phyloP scores from a whole-genome alignment of 2,329 filamentous ascomycete species.

The Diaporthe nobilis region DNA sequence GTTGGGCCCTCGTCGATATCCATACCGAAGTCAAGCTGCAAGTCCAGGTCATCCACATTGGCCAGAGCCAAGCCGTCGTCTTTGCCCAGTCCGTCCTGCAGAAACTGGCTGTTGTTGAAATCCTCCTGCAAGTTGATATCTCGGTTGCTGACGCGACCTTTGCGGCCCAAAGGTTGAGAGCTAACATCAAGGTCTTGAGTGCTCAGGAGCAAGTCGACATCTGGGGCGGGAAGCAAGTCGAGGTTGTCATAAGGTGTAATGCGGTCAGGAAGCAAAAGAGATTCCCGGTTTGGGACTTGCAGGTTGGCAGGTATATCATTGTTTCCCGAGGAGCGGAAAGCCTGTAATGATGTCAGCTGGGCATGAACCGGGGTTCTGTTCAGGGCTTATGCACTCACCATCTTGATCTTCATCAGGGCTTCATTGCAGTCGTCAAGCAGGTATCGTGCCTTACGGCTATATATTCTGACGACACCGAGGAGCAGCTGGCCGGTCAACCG shows the following conservation, averaged over 20 bases:
- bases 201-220: slow-evolving; percentile 86
- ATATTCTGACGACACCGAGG: slow-evolving; percentile 96
- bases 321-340: slow-evolving; percentile 93
- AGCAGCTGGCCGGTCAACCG: slow-evolving; percentile 94
- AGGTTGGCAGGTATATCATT: slow-evolving; percentile 92
- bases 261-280: slow-evolving; percentile 89
- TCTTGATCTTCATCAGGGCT: slow-evolving; percentile 97
- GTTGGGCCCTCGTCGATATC: slow-evolving; percentile 76
- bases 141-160: slow-evolving; percentile 70
- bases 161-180: slow-evolving; percentile 69
- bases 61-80: slow-evolving; percentile 71
- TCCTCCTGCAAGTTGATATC: slow-evolving; percentile 80
- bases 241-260: slow-evolving; percentile 92
- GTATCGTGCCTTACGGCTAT: slow-evolving; percentile 97
- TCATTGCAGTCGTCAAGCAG: slow-evolving; percentile 98
- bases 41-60: slow-evolving; percentile 74
- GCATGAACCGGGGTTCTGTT: slow-evolving; percentile 5
- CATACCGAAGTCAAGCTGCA: slow-evolving; percentile 82
- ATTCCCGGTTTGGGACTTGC: slow-evolving; percentile 85
- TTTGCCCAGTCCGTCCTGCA: slow-evolving; percentile 75
- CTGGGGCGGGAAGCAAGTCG: slow-evolving; percentile 84
- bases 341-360: slow-evolving; percentile 68
- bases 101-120: slow-evolving; percentile 82
- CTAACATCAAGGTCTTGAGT: slow-evolving; percentile 63
- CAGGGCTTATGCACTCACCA: slow-evolving; percentile 71